Evolutionary conservation across 345 rosid genomes (phyloP).

Genomic region (Kandelia obovata): DNA sequence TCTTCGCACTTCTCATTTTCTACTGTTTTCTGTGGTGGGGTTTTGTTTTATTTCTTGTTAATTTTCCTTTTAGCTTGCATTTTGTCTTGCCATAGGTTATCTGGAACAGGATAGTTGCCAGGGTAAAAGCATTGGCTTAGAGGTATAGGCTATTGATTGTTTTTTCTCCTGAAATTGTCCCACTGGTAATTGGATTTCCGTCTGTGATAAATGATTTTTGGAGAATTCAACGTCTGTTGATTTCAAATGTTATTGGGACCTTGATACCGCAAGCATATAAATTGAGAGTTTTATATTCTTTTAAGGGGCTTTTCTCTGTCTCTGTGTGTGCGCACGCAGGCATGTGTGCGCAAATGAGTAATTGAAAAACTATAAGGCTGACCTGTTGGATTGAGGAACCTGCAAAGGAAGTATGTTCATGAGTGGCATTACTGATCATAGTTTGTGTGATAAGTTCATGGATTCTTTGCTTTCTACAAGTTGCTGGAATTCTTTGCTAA

Average conservation of each 20-base stretch:
- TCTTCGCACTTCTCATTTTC: not conserved
- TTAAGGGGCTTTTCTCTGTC: no score
- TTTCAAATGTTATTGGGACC: no score
- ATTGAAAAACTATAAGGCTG: no score
- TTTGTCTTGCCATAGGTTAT: no score
- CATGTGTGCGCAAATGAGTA: no score
- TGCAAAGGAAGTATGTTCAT: not conserved
- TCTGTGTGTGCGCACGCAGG: no score
- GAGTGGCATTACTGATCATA: not conserved
- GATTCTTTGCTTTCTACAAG: not conserved
- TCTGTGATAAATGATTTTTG: no score
- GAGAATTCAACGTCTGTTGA: no score
- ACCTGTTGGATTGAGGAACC: not conserved
- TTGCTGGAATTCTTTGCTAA: not conserved
- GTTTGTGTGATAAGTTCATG: not conserved
- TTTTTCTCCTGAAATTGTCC: not conserved
- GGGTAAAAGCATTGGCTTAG: constrained; percentile 6
- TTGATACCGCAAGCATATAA: no score
- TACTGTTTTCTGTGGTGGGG: not conserved
- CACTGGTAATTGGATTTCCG: not conserved
- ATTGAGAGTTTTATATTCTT: no score
- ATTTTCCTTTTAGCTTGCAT: not conserved
- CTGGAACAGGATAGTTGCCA: not conserved
- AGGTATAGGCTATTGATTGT: not conserved
- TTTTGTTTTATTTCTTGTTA: not conserved